Evolutionary conservation across 2,329 filamentous ascomycete genomes (phyloP).

Genomic region (Pestalotiopsis sp.): DNA sequence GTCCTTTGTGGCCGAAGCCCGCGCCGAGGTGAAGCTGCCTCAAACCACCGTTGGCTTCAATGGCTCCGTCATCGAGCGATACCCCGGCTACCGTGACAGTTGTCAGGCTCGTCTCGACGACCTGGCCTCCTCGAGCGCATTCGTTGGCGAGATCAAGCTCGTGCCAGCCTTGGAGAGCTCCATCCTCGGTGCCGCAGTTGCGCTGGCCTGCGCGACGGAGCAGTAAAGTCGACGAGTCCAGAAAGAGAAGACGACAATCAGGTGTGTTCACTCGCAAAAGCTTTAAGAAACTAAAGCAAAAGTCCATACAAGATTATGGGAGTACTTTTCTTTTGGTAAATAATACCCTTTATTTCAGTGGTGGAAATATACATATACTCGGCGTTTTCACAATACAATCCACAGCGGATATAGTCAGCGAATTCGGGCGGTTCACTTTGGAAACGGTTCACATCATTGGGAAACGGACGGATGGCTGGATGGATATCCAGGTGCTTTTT

Average conservation of each 20-base stretch:
- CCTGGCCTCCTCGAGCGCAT: constrained; percentile 49
- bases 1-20: constrained; percentile 44
- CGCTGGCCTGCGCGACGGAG: constrained; percentile 50
- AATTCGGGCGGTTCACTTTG: background rate
- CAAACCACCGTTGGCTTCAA: constrained; percentile 73
- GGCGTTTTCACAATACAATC: background rate
- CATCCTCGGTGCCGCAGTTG: constrained; percentile 74
- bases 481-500: background rate
- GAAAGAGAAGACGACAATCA: background rate
- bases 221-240: constrained; percentile 7
- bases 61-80: constrained; percentile 78
- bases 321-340: background rate
- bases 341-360: background rate
- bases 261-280: background rate
- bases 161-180: constrained; percentile 75
- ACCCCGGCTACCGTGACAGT: constrained; percentile 65
- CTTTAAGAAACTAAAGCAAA: background rate
- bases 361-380: background rate
- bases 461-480: background rate
- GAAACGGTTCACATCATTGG: background rate
- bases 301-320: background rate
- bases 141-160: constrained; percentile 55
- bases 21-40: constrained; percentile 48
- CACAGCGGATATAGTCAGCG: background rate
- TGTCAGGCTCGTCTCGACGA: constrained; percentile 67